These are phyloP conservation scores for Lophiotrema nucula DNA, from an alignment of 495 filamentous ascomycete genomes.

Conservation along the genomic window DNA sequence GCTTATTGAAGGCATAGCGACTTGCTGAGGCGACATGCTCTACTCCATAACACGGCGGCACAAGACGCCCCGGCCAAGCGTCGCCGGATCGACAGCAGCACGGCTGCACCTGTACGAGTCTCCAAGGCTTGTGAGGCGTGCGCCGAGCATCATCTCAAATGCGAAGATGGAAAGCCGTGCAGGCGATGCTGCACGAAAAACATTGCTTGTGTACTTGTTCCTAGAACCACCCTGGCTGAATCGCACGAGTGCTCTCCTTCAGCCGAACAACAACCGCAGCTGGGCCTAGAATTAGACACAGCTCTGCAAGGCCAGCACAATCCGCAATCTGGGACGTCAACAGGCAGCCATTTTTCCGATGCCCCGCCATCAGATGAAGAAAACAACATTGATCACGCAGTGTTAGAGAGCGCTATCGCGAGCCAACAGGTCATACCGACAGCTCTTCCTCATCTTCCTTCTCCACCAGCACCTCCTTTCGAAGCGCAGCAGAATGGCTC, in stretches of 20 bases:
- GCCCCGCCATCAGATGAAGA: too few relatives aligned
- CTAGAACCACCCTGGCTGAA: too few relatives aligned
- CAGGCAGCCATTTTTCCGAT: too few relatives aligned
- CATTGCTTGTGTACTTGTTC: conserved; percentile 34
- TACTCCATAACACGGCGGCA: conserved; percentile 21
- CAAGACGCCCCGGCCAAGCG: not conserved
- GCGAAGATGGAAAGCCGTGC: conserved; percentile 40
- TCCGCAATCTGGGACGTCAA: too few relatives aligned
- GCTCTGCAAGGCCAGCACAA: conserved; percentile 2
- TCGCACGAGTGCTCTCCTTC: too few relatives aligned
- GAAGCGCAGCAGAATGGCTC: too few relatives aligned
- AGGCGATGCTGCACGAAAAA: conserved; percentile 36
- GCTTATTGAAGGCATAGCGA: too few relatives aligned
- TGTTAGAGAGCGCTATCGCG: too few relatives aligned
- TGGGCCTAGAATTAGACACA: not conserved
- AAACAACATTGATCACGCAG: too few relatives aligned
- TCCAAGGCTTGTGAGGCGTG: conserved; percentile 40
- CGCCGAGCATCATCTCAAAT: conserved; percentile 36
- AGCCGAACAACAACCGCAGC: not conserved
- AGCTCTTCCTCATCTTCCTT: too few relatives aligned
- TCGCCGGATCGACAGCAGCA: conserved; percentile 12
- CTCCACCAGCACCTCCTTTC: too few relatives aligned
- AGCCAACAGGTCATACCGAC: too few relatives aligned
- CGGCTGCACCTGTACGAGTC: conserved; percentile 25
- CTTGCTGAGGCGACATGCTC: conserved; percentile 37